These are phyloP conservation scores for Claviceps digitariae DNA, from an alignment of 2,329 filamentous ascomycete species.

Conservation along the genomic window DNA sequence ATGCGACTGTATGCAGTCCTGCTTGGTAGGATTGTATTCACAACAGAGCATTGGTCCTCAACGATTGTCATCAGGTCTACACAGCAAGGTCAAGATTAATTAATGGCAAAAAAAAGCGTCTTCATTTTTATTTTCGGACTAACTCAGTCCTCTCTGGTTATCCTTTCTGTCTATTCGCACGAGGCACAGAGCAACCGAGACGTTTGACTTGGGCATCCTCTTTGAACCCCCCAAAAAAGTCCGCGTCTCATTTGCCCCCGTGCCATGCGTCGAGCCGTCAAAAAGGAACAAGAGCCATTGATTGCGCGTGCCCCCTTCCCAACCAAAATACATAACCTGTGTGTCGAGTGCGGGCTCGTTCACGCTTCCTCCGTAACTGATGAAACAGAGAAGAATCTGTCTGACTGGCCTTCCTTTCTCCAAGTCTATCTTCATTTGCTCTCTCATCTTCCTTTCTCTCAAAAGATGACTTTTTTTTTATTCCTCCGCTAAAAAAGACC, in stretches of 20 bases:
- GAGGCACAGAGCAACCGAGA: conserved; percentile 8
- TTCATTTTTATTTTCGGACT: conserved; percentile 20
- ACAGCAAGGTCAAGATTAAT: too few species aligned
- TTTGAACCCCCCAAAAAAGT: neutral
- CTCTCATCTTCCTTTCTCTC: conserved; percentile 14
- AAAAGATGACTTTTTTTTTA: conserved; percentile 5
- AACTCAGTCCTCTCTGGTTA: conserved; percentile 28
- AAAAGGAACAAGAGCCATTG: conserved; percentile 16
- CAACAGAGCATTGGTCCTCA: neutral
- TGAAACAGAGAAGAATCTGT: conserved; percentile 21
- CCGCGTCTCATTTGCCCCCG: neutral
- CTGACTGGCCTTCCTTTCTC: conserved; percentile 19
- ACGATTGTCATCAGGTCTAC: neutral
- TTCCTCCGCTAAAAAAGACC: conserved; percentile 19
- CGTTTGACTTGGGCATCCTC: neutral
- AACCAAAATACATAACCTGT: conserved; percentile 24
- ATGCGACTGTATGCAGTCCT: neutral
- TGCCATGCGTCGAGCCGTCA: conserved; percentile 8
- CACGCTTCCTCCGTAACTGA: conserved; percentile 15
- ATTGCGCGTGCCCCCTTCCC: conserved; percentile 17
- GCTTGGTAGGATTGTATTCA: too few species aligned
- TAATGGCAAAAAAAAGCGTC: neutral
- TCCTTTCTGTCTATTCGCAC: conserved; percentile 12
- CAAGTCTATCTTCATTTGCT: conserved; percentile 20
- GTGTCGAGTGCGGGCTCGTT: conserved; percentile 22